Evolutionary conservation across 2,329 filamentous ascomycete species (phyloP).

Genomic region (Fonsecaea pedrosoi): DNA sequence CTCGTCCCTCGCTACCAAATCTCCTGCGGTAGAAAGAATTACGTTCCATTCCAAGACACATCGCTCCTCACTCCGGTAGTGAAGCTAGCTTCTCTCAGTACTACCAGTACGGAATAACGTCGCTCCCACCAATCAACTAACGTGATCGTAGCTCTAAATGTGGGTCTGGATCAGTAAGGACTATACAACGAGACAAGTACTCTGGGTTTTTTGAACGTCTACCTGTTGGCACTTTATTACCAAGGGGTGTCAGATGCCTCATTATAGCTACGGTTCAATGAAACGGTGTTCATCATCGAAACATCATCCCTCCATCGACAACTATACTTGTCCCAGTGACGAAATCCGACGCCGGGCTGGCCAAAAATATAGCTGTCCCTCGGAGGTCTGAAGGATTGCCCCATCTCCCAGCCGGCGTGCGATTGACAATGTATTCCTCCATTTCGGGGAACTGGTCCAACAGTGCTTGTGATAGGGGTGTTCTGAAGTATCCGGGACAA

Average conservation of each 20-base stretch:
- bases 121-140: too few relatives aligned
- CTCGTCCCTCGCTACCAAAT: too few relatives aligned
- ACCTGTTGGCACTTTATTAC: too few relatives aligned
- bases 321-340: conserved; percentile 81
- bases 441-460: conserved; percentile 70
- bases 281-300: not conserved
- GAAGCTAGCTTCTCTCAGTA: too few relatives aligned
- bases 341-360: conserved; percentile 76
- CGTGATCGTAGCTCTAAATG: too few relatives aligned
- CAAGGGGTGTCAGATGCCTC: not conserved
- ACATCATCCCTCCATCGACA: conserved; percentile 89
- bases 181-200: too few relatives aligned
- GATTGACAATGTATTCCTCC: conserved; percentile 72
- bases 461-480: conserved; percentile 87
- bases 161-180: too few relatives aligned
- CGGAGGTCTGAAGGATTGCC: conserved; percentile 86
- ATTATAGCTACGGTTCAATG: not conserved
- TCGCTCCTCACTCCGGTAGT: too few relatives aligned
- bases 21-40: too few relatives aligned
- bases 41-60: too few relatives aligned
- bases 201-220: too few relatives aligned
- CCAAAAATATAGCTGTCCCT: conserved; percentile 78
- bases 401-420: conserved; percentile 86
- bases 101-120: too few relatives aligned
- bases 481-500: conserved; percentile 74